A percentile compares a stretch with the other conserved stretches of the same genome.
phyloP scores from a whole-genome alignment of 2,329 filamentous ascomycete species.

The Ceratocystis eucalypticola region DNA sequence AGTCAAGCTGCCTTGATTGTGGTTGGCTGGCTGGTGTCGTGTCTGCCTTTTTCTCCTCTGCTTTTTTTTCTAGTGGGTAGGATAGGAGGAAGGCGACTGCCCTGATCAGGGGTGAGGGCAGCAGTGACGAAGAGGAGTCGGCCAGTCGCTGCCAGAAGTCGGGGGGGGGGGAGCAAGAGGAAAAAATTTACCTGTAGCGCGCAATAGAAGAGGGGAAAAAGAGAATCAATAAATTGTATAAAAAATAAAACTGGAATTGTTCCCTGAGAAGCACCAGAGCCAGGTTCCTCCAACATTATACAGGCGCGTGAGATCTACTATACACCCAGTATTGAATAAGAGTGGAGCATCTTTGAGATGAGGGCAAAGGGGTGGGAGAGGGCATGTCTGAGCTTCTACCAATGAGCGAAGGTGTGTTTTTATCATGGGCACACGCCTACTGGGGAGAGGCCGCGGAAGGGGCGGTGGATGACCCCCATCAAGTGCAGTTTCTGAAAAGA shows the following conservation, averaged over 20 bases:
- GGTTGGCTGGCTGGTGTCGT: neutral
- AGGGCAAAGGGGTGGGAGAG: neutral
- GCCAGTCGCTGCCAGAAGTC: neutral
- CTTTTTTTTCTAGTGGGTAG: conserved; percentile 7
- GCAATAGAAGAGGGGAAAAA: neutral
- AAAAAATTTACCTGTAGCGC: neutral
- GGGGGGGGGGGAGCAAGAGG: neutral
- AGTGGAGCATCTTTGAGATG: conserved; percentile 1
- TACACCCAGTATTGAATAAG: neutral
- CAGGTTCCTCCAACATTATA: conserved; percentile 1
- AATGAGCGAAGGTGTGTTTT: neutral
- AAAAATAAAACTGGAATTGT: neutral
- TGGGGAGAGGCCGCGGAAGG: neutral
- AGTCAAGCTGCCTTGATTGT: neutral
- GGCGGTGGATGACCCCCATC: conserved; percentile 7
- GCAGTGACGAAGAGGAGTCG: neutral
- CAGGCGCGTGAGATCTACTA: neutral
- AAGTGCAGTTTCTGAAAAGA: conserved; percentile 4
- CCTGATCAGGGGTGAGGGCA: conserved; percentile 3
- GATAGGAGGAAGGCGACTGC: conserved; percentile 8
- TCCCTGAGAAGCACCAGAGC: neutral
- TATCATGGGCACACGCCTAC: neutral
- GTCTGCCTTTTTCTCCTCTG: conserved; percentile 1
- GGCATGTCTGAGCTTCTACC: neutral
- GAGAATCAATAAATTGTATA: neutral